A percentile compares a stretch with the other conserved stretches of the same genome.
Conservation (phyloP, 345 rosid genomes). For the Carallia pectinifolia region DNA sequence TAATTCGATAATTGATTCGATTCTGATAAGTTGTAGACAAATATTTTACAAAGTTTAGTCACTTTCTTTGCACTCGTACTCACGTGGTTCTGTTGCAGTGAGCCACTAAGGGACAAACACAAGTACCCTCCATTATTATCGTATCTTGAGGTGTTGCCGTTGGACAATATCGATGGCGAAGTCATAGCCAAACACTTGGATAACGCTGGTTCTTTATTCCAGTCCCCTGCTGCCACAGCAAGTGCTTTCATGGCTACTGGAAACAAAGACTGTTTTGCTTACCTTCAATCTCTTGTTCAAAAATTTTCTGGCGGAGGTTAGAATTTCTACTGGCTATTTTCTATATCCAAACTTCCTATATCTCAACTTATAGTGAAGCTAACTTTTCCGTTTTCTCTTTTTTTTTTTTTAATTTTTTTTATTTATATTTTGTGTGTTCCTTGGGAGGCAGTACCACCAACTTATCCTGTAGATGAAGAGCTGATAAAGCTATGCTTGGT, state of each 20-base stretch:
- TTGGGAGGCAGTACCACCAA: conserved; percentile 40
- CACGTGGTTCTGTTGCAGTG: conserved; percentile 24
- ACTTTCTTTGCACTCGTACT: too few relatives aligned
- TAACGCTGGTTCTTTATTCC: conserved; percentile 53
- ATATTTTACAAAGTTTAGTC: neutral
- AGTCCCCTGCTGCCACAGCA: conserved; percentile 74
- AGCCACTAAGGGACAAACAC: conserved; percentile 32
- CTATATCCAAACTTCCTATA: neutral
- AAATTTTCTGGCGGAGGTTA: conserved; percentile 46
- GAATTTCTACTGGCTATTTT: neutral
- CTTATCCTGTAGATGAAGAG: conserved; percentile 52
- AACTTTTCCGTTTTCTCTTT: neutral
- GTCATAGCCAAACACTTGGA: conserved; percentile 22
- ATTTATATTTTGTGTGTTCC: neutral
- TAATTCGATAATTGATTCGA: too few relatives aligned
- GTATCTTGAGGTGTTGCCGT: conserved; percentile 48
- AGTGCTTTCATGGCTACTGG: conserved; percentile 54
- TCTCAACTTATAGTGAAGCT: neutral
- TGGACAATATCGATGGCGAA: conserved; percentile 22
- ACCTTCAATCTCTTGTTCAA: conserved; percentile 44
- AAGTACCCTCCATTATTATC: conserved; percentile 42
- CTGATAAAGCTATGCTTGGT: conserved; percentile 46
- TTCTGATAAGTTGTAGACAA: too few relatives aligned
- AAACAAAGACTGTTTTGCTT: conserved; percentile 38
- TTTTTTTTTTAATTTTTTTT: neutral